A percentile compares a stretch with the other conserved stretches of the same genome.
phyloP scores from a whole-genome alignment of 1,284 basidiomycete genomes.

The Taiwanofungus camphoratus region DNA sequence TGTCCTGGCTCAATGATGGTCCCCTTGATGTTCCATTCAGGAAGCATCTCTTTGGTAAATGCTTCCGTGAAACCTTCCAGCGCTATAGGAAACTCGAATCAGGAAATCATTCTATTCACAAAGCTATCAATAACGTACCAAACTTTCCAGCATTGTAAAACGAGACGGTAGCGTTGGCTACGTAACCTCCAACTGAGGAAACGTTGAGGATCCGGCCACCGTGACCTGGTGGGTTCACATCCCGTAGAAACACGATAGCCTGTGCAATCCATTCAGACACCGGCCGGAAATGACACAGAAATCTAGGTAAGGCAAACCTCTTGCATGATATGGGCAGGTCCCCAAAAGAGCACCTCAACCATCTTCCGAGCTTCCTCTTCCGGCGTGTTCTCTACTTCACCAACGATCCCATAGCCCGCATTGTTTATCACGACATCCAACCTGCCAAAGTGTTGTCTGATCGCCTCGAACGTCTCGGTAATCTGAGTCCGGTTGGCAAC shows the following conservation, averaged over 20 bases:
- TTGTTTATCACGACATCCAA: slow-evolving; percentile 37
- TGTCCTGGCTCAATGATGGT: slow-evolving; percentile 32
- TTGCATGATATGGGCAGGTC: slow-evolving; percentile 25
- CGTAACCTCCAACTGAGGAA: slow-evolving; percentile 28
- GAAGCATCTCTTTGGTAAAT: slow-evolving; percentile 22
- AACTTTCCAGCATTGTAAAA: slow-evolving; percentile 32
- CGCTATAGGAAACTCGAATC: slow-evolving; percentile 17
- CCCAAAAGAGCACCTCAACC: slow-evolving; percentile 33
- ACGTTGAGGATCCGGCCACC: slow-evolving; percentile 31
- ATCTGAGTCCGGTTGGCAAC: slow-evolving; percentile 27
- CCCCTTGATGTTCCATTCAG: slow-evolving; percentile 28
- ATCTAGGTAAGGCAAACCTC: slow-evolving; percentile 7
- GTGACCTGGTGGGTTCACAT: slow-evolving; percentile 20
- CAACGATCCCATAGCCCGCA: slow-evolving; percentile 27
- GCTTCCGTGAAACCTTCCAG: slow-evolving; percentile 31
- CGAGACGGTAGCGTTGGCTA: slow-evolving; percentile 23
- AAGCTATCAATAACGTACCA: slow-evolving; percentile 19
- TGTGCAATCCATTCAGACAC: slow-evolving; percentile 5
- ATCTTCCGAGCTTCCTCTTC: slow-evolving; percentile 25
- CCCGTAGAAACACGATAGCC: slow-evolving; percentile 25
- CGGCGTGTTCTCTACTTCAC: slow-evolving; percentile 28
- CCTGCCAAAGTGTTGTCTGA: slow-evolving; percentile 27
- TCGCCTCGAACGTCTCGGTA: slow-evolving; percentile 25
- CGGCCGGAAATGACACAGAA: not conserved
- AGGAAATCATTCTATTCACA: not conserved